Base-by-base conservation (phyloP, 2,329 filamentous ascomycete genomes). In the Trichoderma lentiforme region DNA sequence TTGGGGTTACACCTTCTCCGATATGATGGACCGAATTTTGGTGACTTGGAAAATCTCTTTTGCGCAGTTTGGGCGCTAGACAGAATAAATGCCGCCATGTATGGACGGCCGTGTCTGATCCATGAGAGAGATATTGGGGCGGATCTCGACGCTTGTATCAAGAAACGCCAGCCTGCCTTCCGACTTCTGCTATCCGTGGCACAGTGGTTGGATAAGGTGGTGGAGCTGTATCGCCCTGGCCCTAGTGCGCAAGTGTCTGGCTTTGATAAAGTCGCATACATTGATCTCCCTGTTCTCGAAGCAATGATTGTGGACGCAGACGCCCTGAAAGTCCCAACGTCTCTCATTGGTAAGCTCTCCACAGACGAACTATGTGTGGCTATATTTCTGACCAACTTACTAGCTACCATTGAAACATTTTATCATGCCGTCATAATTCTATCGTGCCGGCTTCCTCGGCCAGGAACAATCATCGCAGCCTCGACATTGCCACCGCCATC, bases 381-480 rank as follows among this genome's bases (percentile, higher is more conserved):
- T 3, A 12, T 2, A 11, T 26, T 28, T 53, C 47, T 58, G 6
- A 58, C 47, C 30, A 32, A 1, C 6, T 36, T 64, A 34, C 60
- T 47, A 89, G 88, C 85, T 8, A 90, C 89, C 0, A 83, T 91
- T 7, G 89, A 91, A 74, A 85, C 87, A 1, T 85, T 91, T 18
- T 91, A 91, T 75, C 88, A 91, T 75, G 88, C 89, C 3, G 86
- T 91, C 7, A 86, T 88, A 43, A 90, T 91, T 9, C 80, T 91
- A 2, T 90, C 89, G 0, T 90, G 87, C 64, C 84, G 89, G n/a
- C 83, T 86, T 6, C 82, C 85, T 4, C 78, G 84, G 12, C 81
- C 81, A 12, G 80, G 83, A 57, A 81, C 81, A 24, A 72, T 79
- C 36, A 79, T 81, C 1, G 82, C 80, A 56, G 83, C 81, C 39